Evolutionary conservation across 1,284 basidiomycete species (phyloP), one percentile per base, ranked within the genome.

Genomic region (Rhodotorula sp.): DNA sequence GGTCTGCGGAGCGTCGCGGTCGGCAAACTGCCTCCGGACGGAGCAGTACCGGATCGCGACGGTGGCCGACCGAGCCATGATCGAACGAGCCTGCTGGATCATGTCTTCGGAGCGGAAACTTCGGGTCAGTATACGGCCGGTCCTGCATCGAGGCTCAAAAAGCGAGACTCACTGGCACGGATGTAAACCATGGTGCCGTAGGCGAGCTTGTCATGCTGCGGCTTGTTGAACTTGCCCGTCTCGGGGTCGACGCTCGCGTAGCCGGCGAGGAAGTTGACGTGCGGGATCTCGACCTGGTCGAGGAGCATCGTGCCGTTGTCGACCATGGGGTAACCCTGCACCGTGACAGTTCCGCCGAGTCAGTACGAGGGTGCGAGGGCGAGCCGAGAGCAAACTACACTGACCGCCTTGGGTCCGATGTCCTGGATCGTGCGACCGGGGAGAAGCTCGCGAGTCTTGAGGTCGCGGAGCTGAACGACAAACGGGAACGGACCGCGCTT

Each of bases 231-330:
- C 52, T 64, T 48, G 16, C 78, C 79, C 6, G 69, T 79, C 38
- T 79, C 75, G 47, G 75, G 71, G 73, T 81, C 78, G 60, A 82
- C 79, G 64, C 78, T 76, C 55, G 80, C 77, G 72, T 77, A 80
- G 38, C 78, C 77, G n/a, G 80, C 76, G 55, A 82, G 78, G 62
- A 80, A 77, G 77, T 81, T 80, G 69, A 81, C 75, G 68, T 81
- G 81, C n/a, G 81, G 81, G 23, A 81, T 77, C 43, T 88, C 85
- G 70, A 91, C 86, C 67, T 86, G 87, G 77, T 89, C 80, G 77
- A 92, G 90, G 19, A 85, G 83, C 26, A 52, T 62, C 8, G 62
- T 56, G 21, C 63, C 63, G 63, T 64, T 64, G 63, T 64, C 63
- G 23, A 56, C 56, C 69, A 78, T 78, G 62, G 79, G 73, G 77